phyloP scores from a whole-genome alignment of 148 eudicot species.

The Cornus suecica region DNA sequence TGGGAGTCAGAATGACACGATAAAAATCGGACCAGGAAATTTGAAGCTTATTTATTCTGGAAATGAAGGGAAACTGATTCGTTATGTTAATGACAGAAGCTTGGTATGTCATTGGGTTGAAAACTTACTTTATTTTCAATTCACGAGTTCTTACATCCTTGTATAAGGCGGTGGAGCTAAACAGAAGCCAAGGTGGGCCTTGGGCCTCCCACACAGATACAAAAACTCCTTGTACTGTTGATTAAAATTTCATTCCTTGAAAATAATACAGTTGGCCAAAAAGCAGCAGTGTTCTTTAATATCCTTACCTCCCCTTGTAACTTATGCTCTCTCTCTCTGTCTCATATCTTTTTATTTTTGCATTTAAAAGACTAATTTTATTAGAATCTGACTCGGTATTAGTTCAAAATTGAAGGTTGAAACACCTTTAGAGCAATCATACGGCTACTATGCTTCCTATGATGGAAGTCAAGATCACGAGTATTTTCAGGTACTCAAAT shows the following conservation, averaged over 20 bases:
- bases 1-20: conserved; percentile 28
- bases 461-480: conserved; percentile 33
- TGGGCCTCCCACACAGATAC: not conserved
- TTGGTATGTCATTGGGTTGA: conserved; percentile 37
- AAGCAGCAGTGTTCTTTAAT: not conserved
- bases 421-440: conserved; percentile 42
- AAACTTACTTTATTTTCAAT: not conserved
- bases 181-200: conserved; percentile 4
- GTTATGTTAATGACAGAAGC: conserved; percentile 54
- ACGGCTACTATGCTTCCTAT: conserved; percentile 36
- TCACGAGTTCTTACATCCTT: not conserved
- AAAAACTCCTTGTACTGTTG: not conserved
- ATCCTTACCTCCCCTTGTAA: too few relatives aligned
- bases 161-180: not conserved
- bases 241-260: not conserved
- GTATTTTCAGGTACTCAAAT: conserved; percentile 21
- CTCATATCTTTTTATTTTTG: not conserved
- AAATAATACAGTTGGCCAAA: not conserved
- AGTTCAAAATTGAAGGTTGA: conserved; percentile 28
- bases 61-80: conserved; percentile 47
- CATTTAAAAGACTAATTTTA: not conserved
- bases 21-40: conserved; percentile 76
- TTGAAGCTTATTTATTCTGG: conserved; percentile 71
- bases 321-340: not conserved
- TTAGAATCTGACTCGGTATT: conserved; percentile 7